These are phyloP conservation scores for Fusarium metavorans DNA, from an alignment of 2,329 filamentous ascomycete genomes.

Conservation along the genomic window DNA sequence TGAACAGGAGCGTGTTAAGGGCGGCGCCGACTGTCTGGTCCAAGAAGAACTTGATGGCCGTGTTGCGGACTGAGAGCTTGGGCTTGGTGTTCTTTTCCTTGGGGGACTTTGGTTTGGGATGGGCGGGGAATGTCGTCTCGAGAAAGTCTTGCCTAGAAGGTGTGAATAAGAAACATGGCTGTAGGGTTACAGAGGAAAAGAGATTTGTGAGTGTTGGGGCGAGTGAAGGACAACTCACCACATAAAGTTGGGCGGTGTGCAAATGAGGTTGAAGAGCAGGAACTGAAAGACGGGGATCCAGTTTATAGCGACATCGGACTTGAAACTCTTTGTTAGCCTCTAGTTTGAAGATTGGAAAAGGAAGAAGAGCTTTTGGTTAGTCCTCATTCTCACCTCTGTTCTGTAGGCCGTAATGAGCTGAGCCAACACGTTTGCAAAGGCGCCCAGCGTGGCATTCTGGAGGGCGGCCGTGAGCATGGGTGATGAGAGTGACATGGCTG, in stretches of 20 bases:
- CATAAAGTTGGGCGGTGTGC: slow-evolving; percentile 84
- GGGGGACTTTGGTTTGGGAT: slow-evolving; percentile 56
- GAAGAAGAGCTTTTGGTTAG: too few relatives aligned
- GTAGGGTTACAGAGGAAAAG: not conserved
- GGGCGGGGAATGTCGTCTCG: slow-evolving; percentile 79
- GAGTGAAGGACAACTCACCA: slow-evolving; percentile 67
- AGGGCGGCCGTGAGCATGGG: slow-evolving; percentile 71
- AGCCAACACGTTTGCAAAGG: slow-evolving; percentile 78
- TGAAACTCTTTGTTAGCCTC: not conserved
- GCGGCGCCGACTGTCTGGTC: slow-evolving; percentile 77
- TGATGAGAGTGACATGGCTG: slow-evolving; percentile 49
- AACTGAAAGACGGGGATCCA: slow-evolving; percentile 80
- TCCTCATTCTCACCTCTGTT: slow-evolving; percentile 62
- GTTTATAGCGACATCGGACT: slow-evolving; percentile 71
- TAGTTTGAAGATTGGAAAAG: too few relatives aligned
- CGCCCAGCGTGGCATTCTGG: slow-evolving; percentile 74
- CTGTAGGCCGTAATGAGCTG: slow-evolving; percentile 76
- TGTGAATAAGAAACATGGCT: slow-evolving; percentile 24
- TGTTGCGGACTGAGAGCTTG: slow-evolving; percentile 72
- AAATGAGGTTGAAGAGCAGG: slow-evolving; percentile 77
- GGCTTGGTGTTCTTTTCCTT: slow-evolving; percentile 49
- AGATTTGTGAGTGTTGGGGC: not conserved
- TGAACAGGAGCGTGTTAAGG: slow-evolving; percentile 75
- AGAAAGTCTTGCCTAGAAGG: slow-evolving; percentile 77
- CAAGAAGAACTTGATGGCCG: slow-evolving; percentile 73